Evolutionary conservation across 169 alveolate genomes (phyloP), one percentile per base, ranked within the genome.

Genomic region (Cryptosporidium xiaoi): DNA sequence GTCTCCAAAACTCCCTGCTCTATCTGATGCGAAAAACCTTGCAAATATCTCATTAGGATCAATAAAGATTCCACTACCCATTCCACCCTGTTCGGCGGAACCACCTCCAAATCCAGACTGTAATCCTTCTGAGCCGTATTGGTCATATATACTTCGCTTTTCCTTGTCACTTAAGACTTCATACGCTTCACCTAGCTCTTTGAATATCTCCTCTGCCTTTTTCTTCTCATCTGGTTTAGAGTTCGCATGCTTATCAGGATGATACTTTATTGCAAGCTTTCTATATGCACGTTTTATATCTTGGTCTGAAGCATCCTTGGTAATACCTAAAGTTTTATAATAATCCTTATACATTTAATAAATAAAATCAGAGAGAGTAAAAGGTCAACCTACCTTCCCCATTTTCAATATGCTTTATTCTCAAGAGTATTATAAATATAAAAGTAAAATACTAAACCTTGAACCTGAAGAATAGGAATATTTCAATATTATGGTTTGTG

Each of bases 281-380:
- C 93, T 90, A 82, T 95, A 98, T 44, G 99, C 97, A 84, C 96
- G 96, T 82, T 96, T 96, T 46, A 98, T 96, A 51, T 96, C 97
- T 48, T 93, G 91, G 53, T 93, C 95, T 27, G 93, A 83, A 53
- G 97, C 94, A 31, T 91, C 65, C 67, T 91, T 91, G 4, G 82
- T 36, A 58, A 94, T 93, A 1, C 96, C 96, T 24, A 94, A 67
- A n/a, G 82, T 90, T 20, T 91, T 91, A 77, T 91, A 91, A 69
- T 84, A 84, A 40, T 91, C 90, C 85, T 83, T 36, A 2, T 18
- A 50, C 2, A 3, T 8, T 20, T 6, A 50, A 18, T 2, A 50
- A 53, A 53, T 53, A n/a, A 53, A 53, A 53, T n/a, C 29, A 53
- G 20, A 13, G 29, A 5, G 29, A 53, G 20, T 13, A 13, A n/a